Conservation (phyloP, 768 basidiomycete genomes). For the Psilocybe sp. region DNA sequence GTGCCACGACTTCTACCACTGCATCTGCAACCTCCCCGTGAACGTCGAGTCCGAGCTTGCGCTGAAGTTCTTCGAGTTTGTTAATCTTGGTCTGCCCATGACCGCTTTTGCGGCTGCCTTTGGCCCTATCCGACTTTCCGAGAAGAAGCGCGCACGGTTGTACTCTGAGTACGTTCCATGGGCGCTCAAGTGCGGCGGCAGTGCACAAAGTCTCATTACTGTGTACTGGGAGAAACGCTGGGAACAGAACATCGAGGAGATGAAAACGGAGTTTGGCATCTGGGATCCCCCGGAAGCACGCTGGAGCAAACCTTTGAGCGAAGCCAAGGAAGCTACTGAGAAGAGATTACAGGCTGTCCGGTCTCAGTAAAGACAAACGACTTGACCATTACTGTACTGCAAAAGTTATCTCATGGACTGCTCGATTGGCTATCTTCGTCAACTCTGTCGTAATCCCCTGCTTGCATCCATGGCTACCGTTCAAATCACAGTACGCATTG, state of each 20-base stretch:
- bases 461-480: too few species aligned
- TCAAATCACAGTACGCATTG: too few species aligned
- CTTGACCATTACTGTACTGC: too few species aligned
- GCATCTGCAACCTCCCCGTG: conserved; percentile 84
- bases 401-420: too few species aligned
- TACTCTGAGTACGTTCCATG: conserved; percentile 87
- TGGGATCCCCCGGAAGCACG: conserved; percentile 76
- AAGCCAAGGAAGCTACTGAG: conserved; percentile 54
- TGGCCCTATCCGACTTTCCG: conserved; percentile 72
- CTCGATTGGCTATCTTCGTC: too few species aligned
- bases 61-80: conserved; percentile 91
- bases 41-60: conserved; percentile 90
- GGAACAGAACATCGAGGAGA: conserved; percentile 76
- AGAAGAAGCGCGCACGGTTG: conserved; percentile 50
- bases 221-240: conserved; percentile 97
- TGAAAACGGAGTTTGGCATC: conserved; percentile 84
- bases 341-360: conserved; percentile 16
- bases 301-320: conserved; percentile 65
- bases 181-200: conserved; percentile 83
- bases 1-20: conserved; percentile 97
- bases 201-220: conserved; percentile 73
- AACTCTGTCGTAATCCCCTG: too few species aligned
- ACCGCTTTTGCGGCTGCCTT: conserved; percentile 76
- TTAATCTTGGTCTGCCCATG: conserved; percentile 89
- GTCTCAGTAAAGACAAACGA: too few species aligned